Conservation (phyloP, 2,329 filamentous ascomycete genomes). For the Pleoardoris graminearum region DNA sequence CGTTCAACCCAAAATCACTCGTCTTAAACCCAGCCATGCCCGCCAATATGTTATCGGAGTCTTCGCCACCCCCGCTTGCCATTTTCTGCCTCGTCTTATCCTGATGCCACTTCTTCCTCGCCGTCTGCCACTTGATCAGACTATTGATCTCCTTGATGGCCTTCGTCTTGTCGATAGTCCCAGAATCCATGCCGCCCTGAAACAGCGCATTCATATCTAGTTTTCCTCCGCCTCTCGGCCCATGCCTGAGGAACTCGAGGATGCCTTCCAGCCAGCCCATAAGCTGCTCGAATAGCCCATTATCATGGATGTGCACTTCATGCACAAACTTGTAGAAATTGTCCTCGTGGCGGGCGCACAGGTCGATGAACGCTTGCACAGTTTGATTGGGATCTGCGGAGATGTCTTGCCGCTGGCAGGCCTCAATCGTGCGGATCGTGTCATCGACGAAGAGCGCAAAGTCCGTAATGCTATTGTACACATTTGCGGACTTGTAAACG, state of each 20-base stretch:
- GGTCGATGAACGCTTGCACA: conserved; percentile 95
- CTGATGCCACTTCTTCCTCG: conserved; percentile 95
- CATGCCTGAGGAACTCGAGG: conserved; percentile 86
- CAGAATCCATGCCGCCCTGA: conserved; percentile 71
- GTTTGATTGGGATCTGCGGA: conserved; percentile 97
- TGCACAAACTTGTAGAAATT: conserved; percentile 99
- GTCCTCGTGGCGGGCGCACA: conserved; percentile 91
- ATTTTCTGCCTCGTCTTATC: conserved; percentile 99
- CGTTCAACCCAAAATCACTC: conserved; percentile 86
- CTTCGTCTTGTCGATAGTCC: conserved; percentile 69
- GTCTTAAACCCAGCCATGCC: conserved; percentile 66
- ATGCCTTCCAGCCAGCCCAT: conserved; percentile 99
- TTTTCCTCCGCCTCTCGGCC: conserved; percentile 75
- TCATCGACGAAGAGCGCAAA: conserved; percentile 93
- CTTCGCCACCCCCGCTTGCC: conserved; percentile 75
- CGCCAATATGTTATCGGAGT: conserved; percentile 46
- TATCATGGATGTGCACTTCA: conserved; percentile 95
- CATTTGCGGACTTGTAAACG: conserved; percentile 98
- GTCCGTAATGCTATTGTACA: conserved; percentile 96
- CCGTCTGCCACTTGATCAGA: conserved; percentile 91
- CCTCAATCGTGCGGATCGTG: conserved; percentile 78
- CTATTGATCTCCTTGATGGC: conserved; percentile 80
- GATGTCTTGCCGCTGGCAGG: conserved; percentile 73
- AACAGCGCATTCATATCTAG: conserved; percentile 95
- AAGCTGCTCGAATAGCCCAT: conserved; percentile 91